phyloP scores from a whole-genome alignment of 306 rosid species.

The Morella rubra region DNA sequence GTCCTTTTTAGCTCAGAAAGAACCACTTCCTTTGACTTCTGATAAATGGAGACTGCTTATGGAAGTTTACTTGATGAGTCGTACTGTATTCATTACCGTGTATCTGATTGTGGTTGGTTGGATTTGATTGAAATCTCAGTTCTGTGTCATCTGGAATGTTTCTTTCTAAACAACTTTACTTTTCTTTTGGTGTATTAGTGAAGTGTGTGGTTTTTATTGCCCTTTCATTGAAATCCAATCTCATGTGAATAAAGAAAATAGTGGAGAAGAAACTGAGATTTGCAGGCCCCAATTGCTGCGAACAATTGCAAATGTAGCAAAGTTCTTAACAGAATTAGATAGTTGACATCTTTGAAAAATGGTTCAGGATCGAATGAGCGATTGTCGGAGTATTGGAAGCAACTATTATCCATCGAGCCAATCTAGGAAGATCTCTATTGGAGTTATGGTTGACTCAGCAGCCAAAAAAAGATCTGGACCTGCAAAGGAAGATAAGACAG shows the following conservation, averaged over 20 bases:
- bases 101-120: not conserved
- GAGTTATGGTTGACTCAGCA: constrained; percentile 65
- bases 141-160: not conserved
- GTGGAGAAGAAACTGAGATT: constrained; percentile 3
- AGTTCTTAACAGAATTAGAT: not conserved
- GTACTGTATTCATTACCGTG: constrained; percentile 14
- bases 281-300: not conserved
- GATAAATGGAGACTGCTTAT: constrained; percentile 9
- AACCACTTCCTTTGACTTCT: constrained; percentile 12
- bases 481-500: constrained; percentile 41
- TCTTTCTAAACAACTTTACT: not conserved
- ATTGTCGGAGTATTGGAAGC: constrained; percentile 66
- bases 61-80: constrained; percentile 9
- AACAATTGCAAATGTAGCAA: not conserved
- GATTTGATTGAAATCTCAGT: not conserved
- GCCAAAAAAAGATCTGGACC: constrained; percentile 41
- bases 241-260: not conserved
- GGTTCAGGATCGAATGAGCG: constrained; percentile 59
- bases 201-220: not conserved
- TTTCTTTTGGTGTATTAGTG: not conserved
- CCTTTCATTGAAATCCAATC: not conserved
- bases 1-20: not conserved
- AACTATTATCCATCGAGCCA: constrained; percentile 61
- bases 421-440: constrained; percentile 87
- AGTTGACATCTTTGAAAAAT: constrained; percentile 27